These are phyloP conservation scores for Cenchrus fungigraminus DNA, from an alignment of 176 grass and related monocot species.

Conservation along the genomic window DNA sequence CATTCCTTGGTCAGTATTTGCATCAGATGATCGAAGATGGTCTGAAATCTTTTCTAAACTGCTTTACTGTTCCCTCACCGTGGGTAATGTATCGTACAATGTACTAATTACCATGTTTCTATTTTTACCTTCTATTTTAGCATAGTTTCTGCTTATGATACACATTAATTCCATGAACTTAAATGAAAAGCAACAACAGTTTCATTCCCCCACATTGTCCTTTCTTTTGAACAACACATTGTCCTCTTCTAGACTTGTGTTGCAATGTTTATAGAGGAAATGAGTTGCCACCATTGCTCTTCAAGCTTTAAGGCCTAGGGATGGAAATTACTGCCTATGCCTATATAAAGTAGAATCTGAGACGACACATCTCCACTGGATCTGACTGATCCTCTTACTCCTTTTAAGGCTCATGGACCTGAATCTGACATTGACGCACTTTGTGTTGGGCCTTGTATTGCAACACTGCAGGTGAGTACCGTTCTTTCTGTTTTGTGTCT, in stretches of 20 bases:
- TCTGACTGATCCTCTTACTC: slow-evolving; percentile 8
- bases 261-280: neutral
- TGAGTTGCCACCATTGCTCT: neutral
- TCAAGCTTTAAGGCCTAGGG: neutral
- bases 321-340: neutral
- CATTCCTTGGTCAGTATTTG: neutral
- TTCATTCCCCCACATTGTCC: neutral
- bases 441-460: slow-evolving; percentile 62
- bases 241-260: neutral
- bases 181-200: neutral
- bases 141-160: neutral
- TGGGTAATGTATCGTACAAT: neutral
- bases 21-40: neutral
- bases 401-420: slow-evolving; percentile 70
- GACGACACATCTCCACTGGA: slow-evolving; percentile 5
- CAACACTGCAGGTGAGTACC: slow-evolving; percentile 50
- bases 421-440: slow-evolving; percentile 77
- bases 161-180: neutral
- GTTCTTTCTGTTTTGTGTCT: neutral
- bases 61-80: neutral
- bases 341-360: slow-evolving; percentile 10
- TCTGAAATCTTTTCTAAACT: neutral
- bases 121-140: slow-evolving; percentile 25
- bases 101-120: neutral
- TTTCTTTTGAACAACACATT: neutral